phyloP scores from a whole-genome alignment of 257 asterid genomes.

The Solanum paucissectum region DNA sequence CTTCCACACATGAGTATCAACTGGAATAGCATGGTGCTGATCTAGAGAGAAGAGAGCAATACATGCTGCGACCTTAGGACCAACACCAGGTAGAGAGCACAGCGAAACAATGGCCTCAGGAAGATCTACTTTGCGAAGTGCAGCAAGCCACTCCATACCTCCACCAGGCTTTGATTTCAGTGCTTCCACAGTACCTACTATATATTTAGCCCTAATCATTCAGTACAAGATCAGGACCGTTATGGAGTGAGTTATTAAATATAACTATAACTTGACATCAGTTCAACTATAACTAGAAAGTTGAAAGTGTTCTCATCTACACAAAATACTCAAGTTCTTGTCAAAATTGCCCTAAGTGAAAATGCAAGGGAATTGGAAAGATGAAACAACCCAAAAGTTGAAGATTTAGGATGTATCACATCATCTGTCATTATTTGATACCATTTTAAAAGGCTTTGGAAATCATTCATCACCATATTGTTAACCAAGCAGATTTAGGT shows the following conservation, averaged over 20 bases:
- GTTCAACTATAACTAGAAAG: neutral
- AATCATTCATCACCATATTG: neutral
- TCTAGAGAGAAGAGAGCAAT: constrained; percentile 88
- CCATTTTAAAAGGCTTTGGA: neutral
- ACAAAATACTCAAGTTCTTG: neutral
- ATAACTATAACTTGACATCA: neutral
- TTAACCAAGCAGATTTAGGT: neutral
- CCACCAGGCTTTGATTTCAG: constrained; percentile 76
- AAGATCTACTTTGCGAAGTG: constrained; percentile 68
- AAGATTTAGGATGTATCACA: neutral
- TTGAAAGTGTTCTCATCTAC: neutral
- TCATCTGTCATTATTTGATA: neutral
- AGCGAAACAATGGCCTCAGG: constrained; percentile 59
- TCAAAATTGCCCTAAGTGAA: neutral
- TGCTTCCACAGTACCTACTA: constrained; percentile 69
- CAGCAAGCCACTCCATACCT: constrained; percentile 76
- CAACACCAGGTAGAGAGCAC: constrained; percentile 79
- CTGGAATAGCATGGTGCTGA: constrained; percentile 95
- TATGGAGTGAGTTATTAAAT: neutral
- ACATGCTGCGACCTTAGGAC: constrained; percentile 99
- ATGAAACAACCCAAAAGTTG: neutral
- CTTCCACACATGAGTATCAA: constrained; percentile 97
- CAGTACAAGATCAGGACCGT: neutral
- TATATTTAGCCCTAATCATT: constrained; percentile 77
- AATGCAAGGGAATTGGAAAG: neutral